A percentile compares a stretch with the other conserved stretches of the same genome.
Evolutionary conservation across 176 grass and related monocot species (phyloP).

Genomic region (Oryza rufipogon): DNA sequence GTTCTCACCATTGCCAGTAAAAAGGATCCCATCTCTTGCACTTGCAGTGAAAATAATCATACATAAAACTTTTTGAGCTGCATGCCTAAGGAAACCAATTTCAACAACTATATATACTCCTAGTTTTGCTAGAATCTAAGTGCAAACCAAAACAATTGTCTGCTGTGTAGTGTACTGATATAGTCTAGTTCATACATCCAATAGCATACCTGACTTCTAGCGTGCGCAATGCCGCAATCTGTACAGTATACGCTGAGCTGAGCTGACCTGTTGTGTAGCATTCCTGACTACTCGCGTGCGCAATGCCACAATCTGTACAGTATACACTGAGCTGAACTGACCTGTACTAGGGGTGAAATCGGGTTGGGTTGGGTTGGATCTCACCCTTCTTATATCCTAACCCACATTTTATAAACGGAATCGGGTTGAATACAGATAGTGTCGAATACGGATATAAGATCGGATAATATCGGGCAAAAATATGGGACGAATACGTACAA

Average conservation of each 20-base stretch:
- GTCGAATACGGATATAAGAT: too few relatives aligned
- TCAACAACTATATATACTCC: neutral
- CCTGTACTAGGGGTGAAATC: too few relatives aligned
- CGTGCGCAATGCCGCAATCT: neutral
- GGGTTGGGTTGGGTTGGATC: too few relatives aligned
- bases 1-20: neutral
- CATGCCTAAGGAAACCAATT: neutral
- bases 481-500: too few relatives aligned
- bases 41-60: neutral
- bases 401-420: too few relatives aligned
- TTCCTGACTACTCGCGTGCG: too few relatives aligned
- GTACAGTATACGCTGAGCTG: neutral
- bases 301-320: too few relatives aligned
- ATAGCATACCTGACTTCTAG: neutral
- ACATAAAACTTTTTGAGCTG: neutral
- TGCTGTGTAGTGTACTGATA: neutral
- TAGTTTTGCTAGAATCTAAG: neutral
- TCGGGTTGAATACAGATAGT: too few relatives aligned
- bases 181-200: constrained; percentile 3
- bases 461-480: too few relatives aligned
- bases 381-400: too few relatives aligned
- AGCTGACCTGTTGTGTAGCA: neutral
- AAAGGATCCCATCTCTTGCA: neutral
- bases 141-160: neutral
- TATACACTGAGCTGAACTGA: too few relatives aligned